A percentile compares a stretch with the other conserved stretches of the same genome.
These are phyloP conservation scores for Solanum dulcamara DNA, from an alignment of 257 asterid genomes.

Conservation along the genomic window DNA sequence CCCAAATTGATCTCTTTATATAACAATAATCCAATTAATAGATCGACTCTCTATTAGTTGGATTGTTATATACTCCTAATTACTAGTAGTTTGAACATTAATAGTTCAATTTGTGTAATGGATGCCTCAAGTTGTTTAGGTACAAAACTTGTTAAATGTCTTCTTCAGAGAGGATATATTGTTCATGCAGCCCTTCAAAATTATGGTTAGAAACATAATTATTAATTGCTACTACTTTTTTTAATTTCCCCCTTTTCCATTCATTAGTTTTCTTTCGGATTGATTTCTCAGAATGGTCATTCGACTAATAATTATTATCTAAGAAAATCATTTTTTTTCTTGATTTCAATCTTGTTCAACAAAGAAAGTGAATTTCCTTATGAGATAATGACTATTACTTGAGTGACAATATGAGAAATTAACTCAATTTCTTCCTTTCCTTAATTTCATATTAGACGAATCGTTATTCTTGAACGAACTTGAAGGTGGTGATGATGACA, in stretches of 20 bases:
- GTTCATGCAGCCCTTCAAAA: neutral
- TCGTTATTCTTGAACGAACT: neutral
- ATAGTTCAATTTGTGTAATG: neutral
- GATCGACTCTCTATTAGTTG: neutral
- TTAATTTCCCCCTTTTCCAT: neutral
- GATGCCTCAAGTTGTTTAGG: neutral
- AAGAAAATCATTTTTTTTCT: neutral
- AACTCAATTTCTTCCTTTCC: neutral
- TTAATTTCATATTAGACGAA: neutral
- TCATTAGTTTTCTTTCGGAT: neutral
- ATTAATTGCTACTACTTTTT: neutral
- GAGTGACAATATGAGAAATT: neutral
- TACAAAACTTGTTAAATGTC: neutral
- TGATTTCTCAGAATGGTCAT: neutral
- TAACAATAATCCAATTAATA: neutral
- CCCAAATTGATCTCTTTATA: neutral
- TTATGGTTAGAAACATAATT: neutral
- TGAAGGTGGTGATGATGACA: constrained; percentile 22
- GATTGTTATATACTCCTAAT: neutral
- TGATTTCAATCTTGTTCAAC: too few relatives aligned
- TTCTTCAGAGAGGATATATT: neutral
- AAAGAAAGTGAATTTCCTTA: too few relatives aligned
- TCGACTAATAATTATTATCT: neutral
- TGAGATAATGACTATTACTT: too few relatives aligned
- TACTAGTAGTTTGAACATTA: neutral